Conservation (phyloP, 108 stramenopile genomes). For the Mediolabrus comicus region DNA sequence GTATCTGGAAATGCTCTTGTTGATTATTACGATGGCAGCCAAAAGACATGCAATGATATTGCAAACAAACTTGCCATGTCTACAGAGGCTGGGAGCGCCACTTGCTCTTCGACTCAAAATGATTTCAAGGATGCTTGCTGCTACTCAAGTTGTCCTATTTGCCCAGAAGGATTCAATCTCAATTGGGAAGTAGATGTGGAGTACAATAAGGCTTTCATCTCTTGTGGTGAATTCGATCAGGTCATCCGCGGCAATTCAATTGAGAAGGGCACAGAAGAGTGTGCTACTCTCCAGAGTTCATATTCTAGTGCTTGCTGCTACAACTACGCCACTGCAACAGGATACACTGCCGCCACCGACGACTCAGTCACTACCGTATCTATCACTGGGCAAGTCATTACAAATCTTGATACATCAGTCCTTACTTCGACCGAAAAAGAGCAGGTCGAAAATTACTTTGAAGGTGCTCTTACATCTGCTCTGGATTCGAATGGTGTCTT, state of each 20-base stretch:
- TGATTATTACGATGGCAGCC: slow-evolving; percentile 28
- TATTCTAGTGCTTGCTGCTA: slow-evolving; percentile 47
- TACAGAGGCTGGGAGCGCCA: slow-evolving; percentile 35
- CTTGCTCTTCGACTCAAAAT: slow-evolving; percentile 18
- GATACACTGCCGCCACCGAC: neutral
- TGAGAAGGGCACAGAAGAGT: slow-evolving; percentile 30
- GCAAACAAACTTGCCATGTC: slow-evolving; percentile 40
- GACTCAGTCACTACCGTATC: neutral
- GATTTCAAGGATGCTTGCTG: slow-evolving; percentile 31
- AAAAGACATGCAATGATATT: slow-evolving; percentile 29
- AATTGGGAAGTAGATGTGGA: slow-evolving; percentile 46
- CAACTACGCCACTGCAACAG: slow-evolving; percentile 41
- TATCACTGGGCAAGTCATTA: neutral
- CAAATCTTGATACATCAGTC: neutral
- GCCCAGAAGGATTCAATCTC: slow-evolving; percentile 41
- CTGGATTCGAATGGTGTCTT: neutral
- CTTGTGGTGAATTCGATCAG: slow-evolving; percentile 43
- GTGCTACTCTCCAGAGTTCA: slow-evolving; percentile 30
- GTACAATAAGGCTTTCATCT: slow-evolving; percentile 35
- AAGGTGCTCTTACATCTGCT: neutral
- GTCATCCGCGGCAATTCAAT: slow-evolving; percentile 28
- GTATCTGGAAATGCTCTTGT: slow-evolving; percentile 21
- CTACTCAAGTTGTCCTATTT: slow-evolving; percentile 35
- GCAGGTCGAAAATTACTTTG: neutral
- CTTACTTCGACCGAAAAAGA: slow-evolving; percentile 1